Base-by-base conservation (phyloP, 768 basidiomycete genomes). In the Tremella yokohamensis region DNA sequence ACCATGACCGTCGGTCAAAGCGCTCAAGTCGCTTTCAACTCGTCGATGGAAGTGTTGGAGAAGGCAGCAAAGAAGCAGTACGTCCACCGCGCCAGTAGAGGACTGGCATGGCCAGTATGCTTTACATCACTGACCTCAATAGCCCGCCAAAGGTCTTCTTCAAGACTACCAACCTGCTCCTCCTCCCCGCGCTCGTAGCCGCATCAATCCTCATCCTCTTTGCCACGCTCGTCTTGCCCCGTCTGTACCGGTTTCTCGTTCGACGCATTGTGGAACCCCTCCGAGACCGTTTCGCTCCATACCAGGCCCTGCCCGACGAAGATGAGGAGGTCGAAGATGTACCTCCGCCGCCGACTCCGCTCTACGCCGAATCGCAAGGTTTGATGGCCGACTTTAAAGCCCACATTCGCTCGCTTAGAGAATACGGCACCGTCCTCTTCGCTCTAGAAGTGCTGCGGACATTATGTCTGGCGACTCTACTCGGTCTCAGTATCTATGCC, bases 401-500 rank as follows among this genome's bases (percentile, higher is more conserved):
- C 26, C 82, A 83, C 63, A 69, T 83, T 26, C 52, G 65, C 15
- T 62, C 71, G 12, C 79, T 81, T 53, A 82, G 83, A 3, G 84
- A 84, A 9, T 60, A 69, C 3, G 70, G 73, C 13, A 80, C 68
- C 19, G 49, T 69, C n/a, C 61, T 83, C 22, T 84, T 83, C 70
- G 66, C 68, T 13, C 81, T 80, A 73, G 82, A 81, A 61, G 52
- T 83, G 29, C 62, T 77, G 1, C 79, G 85, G 20, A 73, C 84
- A 3, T 53, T 82, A 2, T 79, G 79, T 25, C 79, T 80, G 49
- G 71, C 81, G 24, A 72, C 77, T 2, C 78, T 86, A n/a, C 76
- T 86, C 20, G 80, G 75, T 3, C 68, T 86, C 15, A 82, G 82
- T 56, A 73, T 77, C 8, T 73, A 82, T 50, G 79, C 80, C 1